Evolutionary conservation across 768 basidiomycete species (phyloP).

Genomic region (Podaxis rugospora): DNA sequence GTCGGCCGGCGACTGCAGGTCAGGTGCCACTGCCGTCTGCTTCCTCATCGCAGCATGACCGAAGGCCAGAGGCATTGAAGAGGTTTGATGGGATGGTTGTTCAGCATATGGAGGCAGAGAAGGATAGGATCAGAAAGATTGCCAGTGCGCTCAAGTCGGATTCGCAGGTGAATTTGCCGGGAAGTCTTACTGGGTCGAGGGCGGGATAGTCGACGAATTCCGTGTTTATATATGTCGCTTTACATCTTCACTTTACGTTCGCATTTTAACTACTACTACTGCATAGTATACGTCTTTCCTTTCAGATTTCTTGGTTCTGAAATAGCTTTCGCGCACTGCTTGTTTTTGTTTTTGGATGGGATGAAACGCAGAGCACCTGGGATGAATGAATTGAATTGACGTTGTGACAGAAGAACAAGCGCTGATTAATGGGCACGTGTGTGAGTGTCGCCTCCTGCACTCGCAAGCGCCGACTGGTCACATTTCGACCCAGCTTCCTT

Average conservation of each 20-base stretch:
- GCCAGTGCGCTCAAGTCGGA: conserved; percentile 40
- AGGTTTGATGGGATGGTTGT: conserved; percentile 76
- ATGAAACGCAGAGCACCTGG: not conserved
- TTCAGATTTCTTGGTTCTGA: not conserved
- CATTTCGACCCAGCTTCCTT: conserved; percentile 6
- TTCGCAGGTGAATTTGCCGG: conserved; percentile 12
- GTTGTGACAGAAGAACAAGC: not conserved
- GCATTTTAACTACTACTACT: not conserved
- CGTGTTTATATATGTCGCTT: not conserved
- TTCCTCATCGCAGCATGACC: conserved; percentile 25
- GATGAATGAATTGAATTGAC: not conserved
- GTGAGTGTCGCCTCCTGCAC: conserved; percentile 5
- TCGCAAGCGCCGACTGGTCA: conserved; percentile 16
- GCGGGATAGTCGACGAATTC: not conserved
- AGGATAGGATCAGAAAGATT: conserved; percentile 74
- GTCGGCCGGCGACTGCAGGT: conserved; percentile 25
- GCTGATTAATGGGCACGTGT: not conserved
- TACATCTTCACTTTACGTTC: not conserved
- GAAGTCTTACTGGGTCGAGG: not conserved
- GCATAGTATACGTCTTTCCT: not conserved
- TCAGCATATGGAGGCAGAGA: conserved; percentile 81
- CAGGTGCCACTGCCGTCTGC: conserved; percentile 13
- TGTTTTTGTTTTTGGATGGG: not conserved
- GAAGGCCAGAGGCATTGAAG: conserved; percentile 53
- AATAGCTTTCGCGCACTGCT: not conserved